Conservation (phyloP, 768 basidiomycete species). For the Boletus insuetus region DNA sequence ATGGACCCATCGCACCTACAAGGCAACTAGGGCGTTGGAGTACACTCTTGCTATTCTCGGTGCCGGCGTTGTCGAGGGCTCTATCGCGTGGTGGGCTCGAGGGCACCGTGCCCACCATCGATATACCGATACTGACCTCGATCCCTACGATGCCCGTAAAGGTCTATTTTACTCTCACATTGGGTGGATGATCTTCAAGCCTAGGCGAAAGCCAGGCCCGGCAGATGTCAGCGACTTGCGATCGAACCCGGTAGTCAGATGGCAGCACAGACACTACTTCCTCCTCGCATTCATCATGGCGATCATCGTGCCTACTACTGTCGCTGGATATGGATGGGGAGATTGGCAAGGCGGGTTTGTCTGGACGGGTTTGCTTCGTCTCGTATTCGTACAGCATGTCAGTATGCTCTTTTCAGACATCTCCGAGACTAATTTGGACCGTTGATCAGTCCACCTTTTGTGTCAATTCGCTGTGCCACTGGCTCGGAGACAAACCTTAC, state of each 20-base stretch:
- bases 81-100: slow-evolving; percentile 96
- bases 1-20: slow-evolving; percentile 93
- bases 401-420: slow-evolving; percentile 27
- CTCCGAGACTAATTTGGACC: neutral
- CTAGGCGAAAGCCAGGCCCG: slow-evolving; percentile 78
- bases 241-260: slow-evolving; percentile 71
- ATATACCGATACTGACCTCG: slow-evolving; percentile 92
- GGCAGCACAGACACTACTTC: slow-evolving; percentile 82
- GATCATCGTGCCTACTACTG: slow-evolving; percentile 60
- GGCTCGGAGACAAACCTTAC: slow-evolving; percentile 86
- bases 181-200: slow-evolving; percentile 89
- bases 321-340: slow-evolving; percentile 20
- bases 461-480: slow-evolving; percentile 91
- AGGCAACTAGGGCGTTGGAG: slow-evolving; percentile 79
- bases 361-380: slow-evolving; percentile 43
- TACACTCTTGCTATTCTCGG: slow-evolving; percentile 81
- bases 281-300: slow-evolving; percentile 62
- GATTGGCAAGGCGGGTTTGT: slow-evolving; percentile 27
- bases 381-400: slow-evolving; percentile 82
- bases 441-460: slow-evolving; percentile 79
- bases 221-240: slow-evolving; percentile 83
- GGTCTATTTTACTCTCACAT: slow-evolving; percentile 83
- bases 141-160: slow-evolving; percentile 87
- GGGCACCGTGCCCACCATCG: slow-evolving; percentile 94
- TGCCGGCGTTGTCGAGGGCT: slow-evolving; percentile 87